Conservation (phyloP, 2,329 filamentous ascomycete genomes). For the Thelonectria olida region DNA sequence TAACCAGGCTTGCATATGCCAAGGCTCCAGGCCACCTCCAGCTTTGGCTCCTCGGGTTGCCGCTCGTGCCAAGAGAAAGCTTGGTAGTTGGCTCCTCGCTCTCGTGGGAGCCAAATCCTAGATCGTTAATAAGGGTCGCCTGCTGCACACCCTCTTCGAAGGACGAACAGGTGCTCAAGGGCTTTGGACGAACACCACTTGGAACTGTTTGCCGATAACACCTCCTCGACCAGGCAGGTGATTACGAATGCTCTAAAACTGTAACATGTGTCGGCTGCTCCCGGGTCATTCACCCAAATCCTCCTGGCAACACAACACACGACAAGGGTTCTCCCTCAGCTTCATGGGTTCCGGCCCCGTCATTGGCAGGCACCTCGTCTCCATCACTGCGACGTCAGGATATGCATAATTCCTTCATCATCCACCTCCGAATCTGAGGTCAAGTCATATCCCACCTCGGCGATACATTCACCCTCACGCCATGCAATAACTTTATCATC, state of each 20-base stretch:
- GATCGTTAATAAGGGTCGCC: background rate
- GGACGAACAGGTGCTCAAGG: no score
- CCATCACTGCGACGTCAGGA: background rate
- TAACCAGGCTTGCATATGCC: conserved; percentile 38
- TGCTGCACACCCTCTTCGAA: background rate
- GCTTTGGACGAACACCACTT: no score
- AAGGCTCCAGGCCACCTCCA: no score
- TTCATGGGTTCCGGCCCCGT: background rate
- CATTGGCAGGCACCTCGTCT: background rate
- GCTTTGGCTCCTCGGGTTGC: conserved; percentile 21
- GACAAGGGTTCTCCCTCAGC: background rate
- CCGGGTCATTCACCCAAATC: background rate
- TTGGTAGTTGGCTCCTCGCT: conserved; percentile 38
- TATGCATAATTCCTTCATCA: conserved; percentile 16
- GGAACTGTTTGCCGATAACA: no score
- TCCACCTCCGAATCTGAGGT: background rate
- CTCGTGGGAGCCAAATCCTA: conserved; percentile 24
- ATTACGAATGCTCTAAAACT: no score
- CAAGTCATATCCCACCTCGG: background rate
- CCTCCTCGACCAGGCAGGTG: no score
- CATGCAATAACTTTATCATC: background rate
- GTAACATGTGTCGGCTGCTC: no score
- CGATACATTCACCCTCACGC: background rate
- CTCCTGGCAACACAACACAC: background rate
- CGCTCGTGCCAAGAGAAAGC: conserved; percentile 43